Base-by-base conservation (phyloP, 73 alveolate species). In the Halteria grandinella region DNA sequence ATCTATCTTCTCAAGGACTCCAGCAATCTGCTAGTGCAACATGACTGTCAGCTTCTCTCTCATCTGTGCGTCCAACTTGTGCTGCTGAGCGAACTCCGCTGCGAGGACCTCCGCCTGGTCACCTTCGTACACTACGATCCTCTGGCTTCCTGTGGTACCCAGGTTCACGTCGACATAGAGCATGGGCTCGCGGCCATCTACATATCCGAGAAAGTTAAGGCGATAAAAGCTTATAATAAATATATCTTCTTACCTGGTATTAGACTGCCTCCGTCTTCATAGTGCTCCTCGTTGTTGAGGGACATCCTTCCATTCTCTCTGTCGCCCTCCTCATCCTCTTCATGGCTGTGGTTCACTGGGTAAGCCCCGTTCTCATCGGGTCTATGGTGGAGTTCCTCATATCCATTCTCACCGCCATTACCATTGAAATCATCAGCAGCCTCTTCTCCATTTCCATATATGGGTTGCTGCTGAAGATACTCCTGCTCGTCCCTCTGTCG, bases 141-240 rank as follows among this genome's bases (percentile, higher is more conserved):
- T 88, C 58, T 95, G 83, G 10, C 91, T 92, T 23, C 90, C 95
- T 8, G 92, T 94, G 70, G 79, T 93, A 25, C 98, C 97, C 41
- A 94, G 78, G 85, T 95, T 95, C 20, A 95, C 99, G 87, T 95
- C 99, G n/a, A 95, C 92, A 70, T 89, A 93, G 29, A 95, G 86
- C 50, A 91, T 54, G 27, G 98, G 99, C 45, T 70, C 83, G 20
- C 71, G 5, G 47, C 47, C 50, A 18, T 70, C 78, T n/a, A n/a
- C n/a, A n/a, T n/a, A n/a, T n/a, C n/a, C n/a, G n/a, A n/a, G n/a
- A n/a, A n/a, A n/a, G n/a, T n/a, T n/a, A n/a, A n/a, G n/a, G n/a
- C n/a, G n/a, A n/a, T n/a, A n/a, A n/a, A n/a, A n/a, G n/a, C n/a
- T n/a, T n/a, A n/a, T n/a, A n/a, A n/a, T n/a, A n/a, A n/a, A n/a